phyloP scores from a whole-genome alignment of 2,329 filamentous ascomycete genomes.

The Fusarium sp. region DNA sequence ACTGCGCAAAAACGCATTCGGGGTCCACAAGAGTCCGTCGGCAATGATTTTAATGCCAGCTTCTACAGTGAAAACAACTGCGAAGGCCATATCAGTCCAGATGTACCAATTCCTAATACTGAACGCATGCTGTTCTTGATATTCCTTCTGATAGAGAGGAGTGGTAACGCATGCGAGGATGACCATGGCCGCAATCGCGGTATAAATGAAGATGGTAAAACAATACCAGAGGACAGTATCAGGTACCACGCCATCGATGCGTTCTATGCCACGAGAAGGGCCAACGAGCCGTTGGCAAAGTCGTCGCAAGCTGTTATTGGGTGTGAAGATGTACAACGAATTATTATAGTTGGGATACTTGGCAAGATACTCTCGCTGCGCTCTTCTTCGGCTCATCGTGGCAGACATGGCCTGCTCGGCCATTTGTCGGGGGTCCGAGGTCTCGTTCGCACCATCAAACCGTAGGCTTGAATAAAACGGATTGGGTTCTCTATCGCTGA shows the following conservation, averaged over 20 bases:
- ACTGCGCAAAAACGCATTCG: constrained; percentile 95
- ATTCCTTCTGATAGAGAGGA: constrained; percentile 90
- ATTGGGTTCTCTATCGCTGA: constrained; percentile 82
- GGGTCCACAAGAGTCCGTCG: constrained; percentile 95
- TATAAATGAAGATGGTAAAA: constrained; percentile 94
- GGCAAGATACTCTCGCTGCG: constrained; percentile 89
- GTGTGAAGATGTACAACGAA: constrained; percentile 86
- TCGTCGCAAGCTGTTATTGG: constrained; percentile 79
- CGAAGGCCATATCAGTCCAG: constrained; percentile 92
- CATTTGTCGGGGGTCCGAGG: constrained; percentile 86
- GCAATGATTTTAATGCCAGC: constrained; percentile 92
- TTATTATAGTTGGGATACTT: constrained; percentile 93
- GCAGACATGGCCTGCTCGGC: constrained; percentile 90
- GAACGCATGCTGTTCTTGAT: constrained; percentile 72
- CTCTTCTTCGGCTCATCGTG: constrained; percentile 82
- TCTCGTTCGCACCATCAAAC: constrained; percentile 79
- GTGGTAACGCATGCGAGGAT: constrained; percentile 93
- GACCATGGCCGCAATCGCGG: constrained; percentile 97
- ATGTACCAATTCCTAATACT: constrained; percentile 88
- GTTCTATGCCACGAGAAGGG: constrained; percentile 85
- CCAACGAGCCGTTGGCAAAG: constrained; percentile 92
- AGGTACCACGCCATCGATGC: constrained; percentile 89
- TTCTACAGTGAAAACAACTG: constrained; percentile 85
- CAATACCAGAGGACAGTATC: constrained; percentile 91
- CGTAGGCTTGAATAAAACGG: constrained; percentile 87